Percentiles rank a stretch among this genome's conserved stretches.
These are phyloP conservation scores for Hydnum rufescens DNA, from an alignment of 768 basidiomycete species.

Conservation along the genomic window DNA sequence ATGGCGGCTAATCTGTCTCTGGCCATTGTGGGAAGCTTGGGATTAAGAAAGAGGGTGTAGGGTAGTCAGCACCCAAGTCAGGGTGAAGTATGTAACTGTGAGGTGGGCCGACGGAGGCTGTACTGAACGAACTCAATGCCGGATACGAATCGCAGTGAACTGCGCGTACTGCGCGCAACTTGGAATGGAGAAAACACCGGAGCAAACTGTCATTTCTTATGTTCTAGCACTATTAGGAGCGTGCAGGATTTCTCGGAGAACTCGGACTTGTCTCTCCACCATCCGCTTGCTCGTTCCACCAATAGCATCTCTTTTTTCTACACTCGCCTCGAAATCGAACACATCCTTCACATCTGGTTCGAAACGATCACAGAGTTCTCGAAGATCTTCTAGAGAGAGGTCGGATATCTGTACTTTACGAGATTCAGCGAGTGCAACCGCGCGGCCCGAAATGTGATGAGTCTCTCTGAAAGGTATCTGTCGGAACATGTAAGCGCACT, in stretches of 20 bases:
- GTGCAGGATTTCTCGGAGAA: constrained; percentile 41
- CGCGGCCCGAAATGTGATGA: constrained; percentile 92
- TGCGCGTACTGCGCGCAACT: too few relatives aligned
- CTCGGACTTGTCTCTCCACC: constrained; percentile 67
- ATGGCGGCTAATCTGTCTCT: constrained; percentile 59
- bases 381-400: constrained; percentile 62
- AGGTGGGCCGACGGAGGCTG: too few relatives aligned
- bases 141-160: too few relatives aligned
- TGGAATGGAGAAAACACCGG: too few relatives aligned
- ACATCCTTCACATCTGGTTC: constrained; percentile 60
- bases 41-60: too few relatives aligned
- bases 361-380: constrained; percentile 55
- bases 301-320: constrained; percentile 79
- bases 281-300: constrained; percentile 78
- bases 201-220: too few relatives aligned
- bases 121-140: too few relatives aligned
- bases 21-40: constrained; percentile 31
- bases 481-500: background rate
- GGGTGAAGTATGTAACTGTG: too few relatives aligned
- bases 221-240: too few relatives aligned
- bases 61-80: too few relatives aligned
- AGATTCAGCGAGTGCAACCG: constrained; percentile 84
- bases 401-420: constrained; percentile 63
- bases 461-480: constrained; percentile 98
- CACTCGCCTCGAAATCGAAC: constrained; percentile 90